phyloP scores from a whole-genome alignment of 1,139 yeast genomes.

The Geotrichum phurueaensis region DNA sequence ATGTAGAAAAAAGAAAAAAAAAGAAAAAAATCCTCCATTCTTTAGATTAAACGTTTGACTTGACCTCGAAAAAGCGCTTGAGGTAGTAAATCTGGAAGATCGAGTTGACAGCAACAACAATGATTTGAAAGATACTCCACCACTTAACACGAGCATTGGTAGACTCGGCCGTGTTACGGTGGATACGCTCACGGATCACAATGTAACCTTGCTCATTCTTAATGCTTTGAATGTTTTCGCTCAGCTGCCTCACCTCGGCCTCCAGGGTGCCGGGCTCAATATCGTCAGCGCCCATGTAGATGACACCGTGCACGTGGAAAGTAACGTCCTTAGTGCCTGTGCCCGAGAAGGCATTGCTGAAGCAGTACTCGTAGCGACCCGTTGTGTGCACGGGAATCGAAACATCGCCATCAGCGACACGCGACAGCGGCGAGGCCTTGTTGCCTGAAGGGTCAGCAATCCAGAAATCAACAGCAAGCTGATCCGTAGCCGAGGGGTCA shows the following conservation, averaged over 20 bases:
- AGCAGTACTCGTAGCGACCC: conserved; percentile 86
- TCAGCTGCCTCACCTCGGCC: conserved; percentile 70
- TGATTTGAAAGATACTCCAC: conserved; percentile 92
- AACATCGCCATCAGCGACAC: conserved; percentile 77
- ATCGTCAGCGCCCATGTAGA: conserved; percentile 79
- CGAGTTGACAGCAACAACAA: conserved; percentile 80
- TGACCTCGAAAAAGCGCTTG: conserved; percentile 92
- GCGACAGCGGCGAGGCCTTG: conserved; percentile 45
- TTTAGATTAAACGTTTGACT: conserved; percentile 59
- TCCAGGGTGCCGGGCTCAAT: conserved; percentile 80
- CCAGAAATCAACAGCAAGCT: conserved; percentile 69
- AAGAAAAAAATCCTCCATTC: no score
- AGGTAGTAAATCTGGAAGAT: conserved; percentile 90
- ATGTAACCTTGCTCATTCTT: conserved; percentile 84
- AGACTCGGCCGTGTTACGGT: conserved; percentile 96
- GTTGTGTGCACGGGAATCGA: conserved; percentile 54
- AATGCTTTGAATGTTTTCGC: conserved; percentile 75
- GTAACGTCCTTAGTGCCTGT: conserved; percentile 83
- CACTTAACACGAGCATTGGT: conserved; percentile 95
- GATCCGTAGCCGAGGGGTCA: conserved; percentile 71
- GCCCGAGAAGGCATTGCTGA: conserved; percentile 74
- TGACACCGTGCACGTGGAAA: conserved; percentile 90
- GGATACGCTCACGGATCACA: conserved; percentile 93
- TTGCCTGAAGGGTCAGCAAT: conserved; percentile 57
- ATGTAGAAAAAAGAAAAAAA: not conserved